A percentile compares a stretch with the other conserved stretches of the same genome.
These are phyloP conservation scores for Alternaria tenuissima DNA, from an alignment of 2,329 filamentous ascomycete genomes.

Conservation along the genomic window DNA sequence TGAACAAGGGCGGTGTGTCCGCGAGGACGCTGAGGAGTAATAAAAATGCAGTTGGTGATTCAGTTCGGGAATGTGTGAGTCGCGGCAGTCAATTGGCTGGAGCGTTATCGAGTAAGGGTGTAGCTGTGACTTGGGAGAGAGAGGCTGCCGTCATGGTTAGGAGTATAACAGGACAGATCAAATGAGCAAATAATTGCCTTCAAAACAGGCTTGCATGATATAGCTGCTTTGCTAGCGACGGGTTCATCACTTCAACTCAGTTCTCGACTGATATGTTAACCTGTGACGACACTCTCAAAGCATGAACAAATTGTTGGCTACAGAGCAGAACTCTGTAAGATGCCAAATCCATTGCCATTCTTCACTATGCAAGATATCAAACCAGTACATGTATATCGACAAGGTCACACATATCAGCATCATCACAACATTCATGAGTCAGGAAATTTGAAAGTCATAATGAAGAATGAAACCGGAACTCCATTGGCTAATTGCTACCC, in stretches of 20 bases:
- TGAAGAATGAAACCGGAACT: slow-evolving; percentile 37
- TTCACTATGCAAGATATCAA: not conserved
- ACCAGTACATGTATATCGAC: not conserved
- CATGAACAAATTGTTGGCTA: not conserved
- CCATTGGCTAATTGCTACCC: slow-evolving; percentile 40
- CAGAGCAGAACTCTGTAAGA: no score
- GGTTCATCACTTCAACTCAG: not conserved
- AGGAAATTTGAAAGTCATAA: not conserved
- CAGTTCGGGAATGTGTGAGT: slow-evolving; percentile 83
- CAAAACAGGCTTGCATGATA: not conserved
- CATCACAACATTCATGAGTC: not conserved
- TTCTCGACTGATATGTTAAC: not conserved
- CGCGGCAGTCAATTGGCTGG: slow-evolving; percentile 75
- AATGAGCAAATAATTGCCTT: slow-evolving; percentile 19
- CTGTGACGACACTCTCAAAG: not conserved
- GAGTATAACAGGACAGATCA: slow-evolving; percentile 69
- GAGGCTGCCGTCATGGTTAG: slow-evolving; percentile 96
- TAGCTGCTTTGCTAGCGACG: not conserved
- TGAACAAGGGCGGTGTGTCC: slow-evolving; percentile 82
- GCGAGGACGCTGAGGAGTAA: slow-evolving; percentile 82
- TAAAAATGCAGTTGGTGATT: slow-evolving; percentile 75
- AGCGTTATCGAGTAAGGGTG: slow-evolving; percentile 56
- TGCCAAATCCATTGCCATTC: not conserved
- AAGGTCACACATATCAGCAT: not conserved
- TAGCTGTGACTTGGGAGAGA: slow-evolving; percentile 76